These are phyloP conservation scores for rapeseed (Brassica napus) DNA, from an alignment of 345 rosid species.

Conservation along the genomic window DNA sequence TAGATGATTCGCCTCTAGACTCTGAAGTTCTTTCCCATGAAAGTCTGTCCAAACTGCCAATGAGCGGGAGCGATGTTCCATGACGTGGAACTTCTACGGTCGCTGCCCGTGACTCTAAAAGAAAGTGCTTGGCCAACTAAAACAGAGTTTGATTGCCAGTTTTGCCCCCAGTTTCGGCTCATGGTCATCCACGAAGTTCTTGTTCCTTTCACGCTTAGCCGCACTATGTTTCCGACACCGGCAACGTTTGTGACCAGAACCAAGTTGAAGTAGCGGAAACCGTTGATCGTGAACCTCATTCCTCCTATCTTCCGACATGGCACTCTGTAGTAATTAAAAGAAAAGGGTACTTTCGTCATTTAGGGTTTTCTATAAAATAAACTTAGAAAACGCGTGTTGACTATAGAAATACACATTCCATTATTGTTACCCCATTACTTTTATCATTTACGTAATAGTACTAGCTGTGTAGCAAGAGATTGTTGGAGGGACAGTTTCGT, in stretches of 20 bases:
- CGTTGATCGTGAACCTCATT: slow-evolving; percentile 63
- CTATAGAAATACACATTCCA: neutral
- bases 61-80: slow-evolving; percentile 67
- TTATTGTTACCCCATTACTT: slow-evolving; percentile 21
- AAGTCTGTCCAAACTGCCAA: slow-evolving; percentile 81
- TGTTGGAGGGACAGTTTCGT: slow-evolving; percentile 35
- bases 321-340: slow-evolving; percentile 40
- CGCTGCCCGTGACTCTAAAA: slow-evolving; percentile 61
- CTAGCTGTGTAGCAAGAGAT: neutral
- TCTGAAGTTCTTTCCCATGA: slow-evolving; percentile 71
- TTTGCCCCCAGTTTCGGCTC: slow-evolving; percentile 75
- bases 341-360: slow-evolving; percentile 22
- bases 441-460: neutral
- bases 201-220: slow-evolving; percentile 54
- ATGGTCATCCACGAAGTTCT: slow-evolving; percentile 57
- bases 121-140: slow-evolving; percentile 62
- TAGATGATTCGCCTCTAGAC: slow-evolving; percentile 37
- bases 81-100: slow-evolving; percentile 63
- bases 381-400: slow-evolving; percentile 36
- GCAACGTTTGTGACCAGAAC: slow-evolving; percentile 66
- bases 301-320: slow-evolving; percentile 68
- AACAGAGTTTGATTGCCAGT: slow-evolving; percentile 64
- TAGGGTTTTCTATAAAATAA: neutral
- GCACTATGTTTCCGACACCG: slow-evolving; percentile 57
- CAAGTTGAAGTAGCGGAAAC: slow-evolving; percentile 68